Conservation (phyloP, 257 asterid genomes). For the Solanum tacnaense region DNA sequence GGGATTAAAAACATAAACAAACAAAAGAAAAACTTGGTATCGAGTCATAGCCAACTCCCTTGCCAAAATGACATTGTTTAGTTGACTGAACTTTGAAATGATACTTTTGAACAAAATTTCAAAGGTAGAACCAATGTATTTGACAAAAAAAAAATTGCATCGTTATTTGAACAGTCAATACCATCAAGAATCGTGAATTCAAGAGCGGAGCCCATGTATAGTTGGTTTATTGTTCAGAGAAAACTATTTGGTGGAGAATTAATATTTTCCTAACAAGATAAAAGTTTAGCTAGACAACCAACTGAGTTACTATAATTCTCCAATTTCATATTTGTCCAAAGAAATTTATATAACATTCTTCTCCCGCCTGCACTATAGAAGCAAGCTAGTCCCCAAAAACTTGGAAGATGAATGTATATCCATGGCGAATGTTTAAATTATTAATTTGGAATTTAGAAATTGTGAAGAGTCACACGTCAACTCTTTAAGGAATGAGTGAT, state of each 20-base stretch:
- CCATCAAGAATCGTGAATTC: neutral
- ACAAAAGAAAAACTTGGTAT: neutral
- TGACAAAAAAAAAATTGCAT: neutral
- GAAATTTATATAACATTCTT: neutral
- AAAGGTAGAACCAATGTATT: neutral
- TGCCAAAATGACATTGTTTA: neutral
- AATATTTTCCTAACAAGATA: accelerated
- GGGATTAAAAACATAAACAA: neutral
- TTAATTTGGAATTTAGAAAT: neutral
- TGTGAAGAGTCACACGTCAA: neutral
- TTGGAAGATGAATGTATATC: neutral
- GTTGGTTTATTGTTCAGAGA: neutral
- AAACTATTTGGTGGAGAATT: too few species aligned
- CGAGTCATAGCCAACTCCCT: neutral
- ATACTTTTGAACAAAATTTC: neutral
- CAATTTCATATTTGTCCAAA: neutral
- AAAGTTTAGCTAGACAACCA: neutral
- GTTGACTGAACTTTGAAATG: neutral
- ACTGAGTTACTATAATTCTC: neutral
- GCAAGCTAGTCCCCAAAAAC: neutral
- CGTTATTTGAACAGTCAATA: neutral
- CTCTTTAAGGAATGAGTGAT: neutral
- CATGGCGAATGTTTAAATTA: neutral
- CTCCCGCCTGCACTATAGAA: neutral
- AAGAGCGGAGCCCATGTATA: neutral